Evolutionary conservation across 352 stramenopile genomes (phyloP), one percentile per base, ranked within the genome.

Genomic region (Blastocystis sp.): DNA sequence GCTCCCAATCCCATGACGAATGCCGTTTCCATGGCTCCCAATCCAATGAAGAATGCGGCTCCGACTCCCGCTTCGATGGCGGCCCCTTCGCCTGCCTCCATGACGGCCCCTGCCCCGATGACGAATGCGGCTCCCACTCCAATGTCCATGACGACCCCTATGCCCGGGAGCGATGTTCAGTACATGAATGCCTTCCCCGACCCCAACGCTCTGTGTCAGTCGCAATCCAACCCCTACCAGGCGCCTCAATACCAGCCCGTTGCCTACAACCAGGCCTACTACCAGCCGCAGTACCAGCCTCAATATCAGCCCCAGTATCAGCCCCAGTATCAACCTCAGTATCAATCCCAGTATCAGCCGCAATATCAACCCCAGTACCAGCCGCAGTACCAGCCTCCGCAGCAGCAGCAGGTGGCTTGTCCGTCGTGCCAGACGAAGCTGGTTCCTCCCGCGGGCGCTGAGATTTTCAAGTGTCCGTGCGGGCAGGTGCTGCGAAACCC

Each of bases 381-480:
- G 21, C 21, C 45, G 10, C 54, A 69, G 28, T 84, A 84, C 42
- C 38, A 68, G 17, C 34, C 57, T 81, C 43, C 43, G 52, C 43
- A 64, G 69, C 69, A 79, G 69, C 45, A 74, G 52, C n/a, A 34
- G n/a, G 57, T 88, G 17, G 24, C 19, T 59, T 88, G 78, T 24
- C 62, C 78, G 2, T 59, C 52, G 9, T 88, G 78, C 43, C 43
- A 66, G n/a, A 76, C 21, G 52, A n/a, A 54, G 21, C 54, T 88
- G 21, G 34, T 59, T 24, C n/a, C 78, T 79, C 78, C 78, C 14
- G 21, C 59, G 19, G 60, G 60, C 14, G 78, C 63, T 10, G 64
- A 76, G 28, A 21, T 59, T 1, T 88, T 88, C 78, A 28, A 54
- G 19, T 88, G 78, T 78, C 60, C 61, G 9, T 88, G 78, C 43